phyloP scores from a whole-genome alignment of 2,329 filamentous ascomycete species.

The Aspergillus arachidicola region DNA sequence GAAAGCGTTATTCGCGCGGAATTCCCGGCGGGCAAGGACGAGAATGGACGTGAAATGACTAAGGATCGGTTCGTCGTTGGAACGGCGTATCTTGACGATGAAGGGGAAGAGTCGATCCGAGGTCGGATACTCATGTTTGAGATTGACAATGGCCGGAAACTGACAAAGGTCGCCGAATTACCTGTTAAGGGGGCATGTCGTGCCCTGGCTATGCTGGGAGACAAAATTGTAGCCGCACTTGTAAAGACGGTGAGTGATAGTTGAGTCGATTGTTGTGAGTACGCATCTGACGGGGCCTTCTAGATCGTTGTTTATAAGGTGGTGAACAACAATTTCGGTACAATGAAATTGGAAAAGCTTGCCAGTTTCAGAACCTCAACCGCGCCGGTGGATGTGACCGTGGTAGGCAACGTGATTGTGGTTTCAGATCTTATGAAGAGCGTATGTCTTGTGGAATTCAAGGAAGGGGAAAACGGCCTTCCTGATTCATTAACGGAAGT shows the following conservation, averaged over 20 bases:
- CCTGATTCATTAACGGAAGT: slow-evolving; percentile 69
- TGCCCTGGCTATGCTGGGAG: slow-evolving; percentile 72
- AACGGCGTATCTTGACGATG: slow-evolving; percentile 74
- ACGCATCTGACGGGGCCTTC: slow-evolving; percentile 2
- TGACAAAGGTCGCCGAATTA: slow-evolving; percentile 71
- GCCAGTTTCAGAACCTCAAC: slow-evolving; percentile 81
- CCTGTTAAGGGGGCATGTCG: slow-evolving; percentile 79
- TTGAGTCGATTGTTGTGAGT: background rate
- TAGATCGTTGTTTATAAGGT: slow-evolving; percentile 63
- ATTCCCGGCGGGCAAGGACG: slow-evolving; percentile 62
- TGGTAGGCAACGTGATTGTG: slow-evolving; percentile 74
- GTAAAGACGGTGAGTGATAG: slow-evolving; percentile 72
- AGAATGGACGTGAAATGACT: slow-evolving; percentile 52
- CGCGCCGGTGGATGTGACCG: slow-evolving; percentile 77
- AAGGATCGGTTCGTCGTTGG: slow-evolving; percentile 86
- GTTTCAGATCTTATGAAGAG: slow-evolving; percentile 95
- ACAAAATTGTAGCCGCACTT: slow-evolving; percentile 81
- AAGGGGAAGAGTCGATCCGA: slow-evolving; percentile 57
- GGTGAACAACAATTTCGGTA: slow-evolving; percentile 35
- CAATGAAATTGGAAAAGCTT: slow-evolving; percentile 64
- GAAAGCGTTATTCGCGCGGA: slow-evolving; percentile 81
- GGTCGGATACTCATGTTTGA: slow-evolving; percentile 86
- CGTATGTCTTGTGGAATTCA: slow-evolving; percentile 74
- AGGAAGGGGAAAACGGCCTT: slow-evolving; percentile 58
- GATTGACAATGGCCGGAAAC: slow-evolving; percentile 67